Base-by-base conservation (phyloP, 768 basidiomycete species). In the Termitomyces eurrhizus region DNA sequence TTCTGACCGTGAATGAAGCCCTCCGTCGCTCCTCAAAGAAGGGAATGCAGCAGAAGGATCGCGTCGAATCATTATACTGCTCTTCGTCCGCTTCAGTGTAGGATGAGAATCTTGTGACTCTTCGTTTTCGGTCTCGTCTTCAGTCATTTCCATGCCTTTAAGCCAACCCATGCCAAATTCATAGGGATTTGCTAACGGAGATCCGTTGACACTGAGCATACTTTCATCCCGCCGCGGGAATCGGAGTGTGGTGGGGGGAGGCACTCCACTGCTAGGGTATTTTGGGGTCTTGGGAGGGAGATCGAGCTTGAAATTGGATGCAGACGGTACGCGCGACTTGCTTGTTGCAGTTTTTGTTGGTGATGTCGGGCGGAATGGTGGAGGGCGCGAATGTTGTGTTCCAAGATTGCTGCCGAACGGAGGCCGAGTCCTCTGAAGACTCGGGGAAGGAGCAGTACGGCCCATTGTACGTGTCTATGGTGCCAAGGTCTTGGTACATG, bases 121-220 rank as follows among this genome's bases (percentile, higher is more conserved):
- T 14, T 71, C 73, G 9, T 70, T 69, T 24, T 77, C 77, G 21
- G 67, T 68, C 6, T 75, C 74, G 41, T 70, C 70, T 41, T 75
- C 72, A 32, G 68, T 70, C 66, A 72, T 71, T 61, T 77, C 75
- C 37, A 75, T 66, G 2, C 77, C 75, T 62, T 78, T 77, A 65
- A 87, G 80, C 86, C 86, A 84, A 42, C 80, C 76, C 49, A 85
- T 68, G 21, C 86, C 87, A 65, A 87, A 83, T 61, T 85, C 78
- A 67, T 87, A 89, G 1, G 91, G 90, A 69, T 92, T 92, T 18
- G 86, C 84, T 18, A 93, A 78, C 0, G 92, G 92, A 0, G 90
- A 92, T 4, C 92, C 92, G 62, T 94, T 93, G 21, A 89, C 72
- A 66, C 90, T 90, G 53, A 93, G 78, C 83, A 93, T 84, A 67